A percentile compares a stretch with the other conserved stretches of the same genome.
phyloP scores from a whole-genome alignment of 768 basidiomycete genomes.

The Megacollybia marginata region DNA sequence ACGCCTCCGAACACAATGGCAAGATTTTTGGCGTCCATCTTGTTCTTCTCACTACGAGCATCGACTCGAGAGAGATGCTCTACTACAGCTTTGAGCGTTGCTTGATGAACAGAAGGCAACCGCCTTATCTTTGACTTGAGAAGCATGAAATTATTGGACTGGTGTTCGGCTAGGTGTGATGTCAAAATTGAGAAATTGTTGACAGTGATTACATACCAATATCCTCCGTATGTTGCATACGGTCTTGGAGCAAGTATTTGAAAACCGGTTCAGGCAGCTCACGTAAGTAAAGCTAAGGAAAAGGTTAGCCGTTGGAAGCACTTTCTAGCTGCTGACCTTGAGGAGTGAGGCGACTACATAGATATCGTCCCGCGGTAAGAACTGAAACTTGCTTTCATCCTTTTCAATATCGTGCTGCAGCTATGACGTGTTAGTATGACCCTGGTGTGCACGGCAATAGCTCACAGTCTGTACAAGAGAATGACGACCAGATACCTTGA shows the following conservation, averaged over 20 bases:
- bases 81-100: conserved; percentile 70
- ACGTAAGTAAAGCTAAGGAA: conserved; percentile 62
- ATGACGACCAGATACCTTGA: conserved; percentile 76
- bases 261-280: conserved; percentile 90
- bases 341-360: conserved; percentile 79
- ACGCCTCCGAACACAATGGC: conserved; percentile 87
- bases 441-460: background rate
- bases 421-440: conserved; percentile 26
- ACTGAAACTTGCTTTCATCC: conserved; percentile 69
- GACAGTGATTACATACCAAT: conserved; percentile 39
- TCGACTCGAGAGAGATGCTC: conserved; percentile 79
- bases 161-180: conserved; percentile 52
- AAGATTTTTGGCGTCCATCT: conserved; percentile 91
- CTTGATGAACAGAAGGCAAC: conserved; percentile 77
- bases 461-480: conserved; percentile 76
- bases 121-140: conserved; percentile 83
- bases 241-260: conserved; percentile 70
- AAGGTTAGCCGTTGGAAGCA: too few relatives aligned
- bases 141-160: conserved; percentile 62
- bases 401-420: conserved; percentile 82
- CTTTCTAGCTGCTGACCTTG: conserved; percentile 43
- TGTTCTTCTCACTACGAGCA: conserved; percentile 63
- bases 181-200: background rate
- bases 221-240: conserved; percentile 74
- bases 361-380: conserved; percentile 73